Conservation (phyloP, 306 rosid genomes). For the Boehmeria nivea region DNA sequence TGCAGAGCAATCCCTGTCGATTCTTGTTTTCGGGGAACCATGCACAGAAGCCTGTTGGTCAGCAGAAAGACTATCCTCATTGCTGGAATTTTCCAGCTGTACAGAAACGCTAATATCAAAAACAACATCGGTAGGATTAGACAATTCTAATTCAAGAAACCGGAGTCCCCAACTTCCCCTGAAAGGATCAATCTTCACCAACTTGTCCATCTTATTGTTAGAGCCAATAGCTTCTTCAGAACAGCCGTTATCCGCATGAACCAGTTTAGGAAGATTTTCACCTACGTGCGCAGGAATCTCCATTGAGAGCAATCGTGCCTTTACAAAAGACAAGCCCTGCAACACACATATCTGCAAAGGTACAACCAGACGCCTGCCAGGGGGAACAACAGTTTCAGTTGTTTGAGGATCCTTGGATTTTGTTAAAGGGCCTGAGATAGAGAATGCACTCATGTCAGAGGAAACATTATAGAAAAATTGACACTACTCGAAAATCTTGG, state of each 20-base stretch:
- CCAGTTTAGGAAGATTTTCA: conserved; percentile 58
- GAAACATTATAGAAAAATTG: not conserved
- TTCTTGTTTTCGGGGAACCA: conserved; percentile 83
- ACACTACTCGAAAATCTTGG: conserved; percentile 9
- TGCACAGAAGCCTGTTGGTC: conserved; percentile 55
- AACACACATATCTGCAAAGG: conserved; percentile 88
- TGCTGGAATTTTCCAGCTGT: conserved; percentile 57
- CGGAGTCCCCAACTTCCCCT: conserved; percentile 96
- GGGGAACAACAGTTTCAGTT: conserved; percentile 52
- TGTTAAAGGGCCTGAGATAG: conserved; percentile 52
- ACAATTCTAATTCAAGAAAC: conserved; percentile 88
- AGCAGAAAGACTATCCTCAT: too few relatives aligned
- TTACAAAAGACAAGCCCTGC: conserved; percentile 86
- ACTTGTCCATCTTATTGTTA: conserved; percentile 54
- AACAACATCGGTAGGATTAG: conserved; percentile 78
- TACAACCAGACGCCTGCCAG: conserved; percentile 86
- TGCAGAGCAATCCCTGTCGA: conserved; percentile 85
- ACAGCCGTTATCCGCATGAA: conserved; percentile 30
- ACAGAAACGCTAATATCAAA: conserved; percentile 86
- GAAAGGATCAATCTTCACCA: conserved; percentile 85
- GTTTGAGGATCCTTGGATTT: conserved; percentile 46
- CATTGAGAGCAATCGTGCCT: conserved; percentile 94
- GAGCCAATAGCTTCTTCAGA: conserved; percentile 39
- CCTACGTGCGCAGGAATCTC: conserved; percentile 96
- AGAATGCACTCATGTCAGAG: conserved; percentile 16